Evolutionary conservation across 2,329 filamentous ascomycete species (phyloP).

Genomic region (Mariannaea elegans): DNA sequence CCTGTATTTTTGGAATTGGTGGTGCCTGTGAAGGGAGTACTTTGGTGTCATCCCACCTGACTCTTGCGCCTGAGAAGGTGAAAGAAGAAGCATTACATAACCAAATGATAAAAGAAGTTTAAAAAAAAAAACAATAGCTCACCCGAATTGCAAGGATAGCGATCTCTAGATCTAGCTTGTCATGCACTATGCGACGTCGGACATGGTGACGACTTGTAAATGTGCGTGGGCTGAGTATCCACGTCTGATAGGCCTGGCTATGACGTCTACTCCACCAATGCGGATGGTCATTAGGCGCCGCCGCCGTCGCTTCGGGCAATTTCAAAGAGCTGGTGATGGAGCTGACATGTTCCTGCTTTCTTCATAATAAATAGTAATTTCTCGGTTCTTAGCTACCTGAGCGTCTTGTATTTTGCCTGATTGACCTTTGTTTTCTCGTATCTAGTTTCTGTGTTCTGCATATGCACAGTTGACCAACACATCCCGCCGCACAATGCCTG

Average conservation of each 20-base stretch:
- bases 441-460: conserved; percentile 6
- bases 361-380: conserved; percentile 4
- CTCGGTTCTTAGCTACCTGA: not conserved
- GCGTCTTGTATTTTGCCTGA: conserved; percentile 4
- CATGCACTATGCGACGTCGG: conserved; percentile 33
- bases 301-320: conserved; percentile 29
- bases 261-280: conserved; percentile 41
- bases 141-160: not conserved
- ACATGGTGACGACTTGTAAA: conserved; percentile 11
- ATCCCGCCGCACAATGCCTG: conserved; percentile 67
- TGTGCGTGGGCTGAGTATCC: conserved; percentile 23
- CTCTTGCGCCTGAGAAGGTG: no score
- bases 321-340: conserved; percentile 20
- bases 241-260: conserved; percentile 30
- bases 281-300: conserved; percentile 33
- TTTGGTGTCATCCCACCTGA: conserved; percentile 15
- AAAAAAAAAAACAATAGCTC: not conserved
- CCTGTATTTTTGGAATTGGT: conserved; percentile 23
- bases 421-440: conserved; percentile 5
- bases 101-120: not conserved
- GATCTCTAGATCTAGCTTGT: not conserved
- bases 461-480: conserved; percentile 26
- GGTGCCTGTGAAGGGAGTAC: conserved; percentile 11
- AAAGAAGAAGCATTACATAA: conserved; percentile 31
- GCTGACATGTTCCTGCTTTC: conserved; percentile 15